These are phyloP conservation scores for Talaromyces trachyspermus DNA, from an alignment of 495 filamentous ascomycete genomes.

Conservation along the genomic window DNA sequence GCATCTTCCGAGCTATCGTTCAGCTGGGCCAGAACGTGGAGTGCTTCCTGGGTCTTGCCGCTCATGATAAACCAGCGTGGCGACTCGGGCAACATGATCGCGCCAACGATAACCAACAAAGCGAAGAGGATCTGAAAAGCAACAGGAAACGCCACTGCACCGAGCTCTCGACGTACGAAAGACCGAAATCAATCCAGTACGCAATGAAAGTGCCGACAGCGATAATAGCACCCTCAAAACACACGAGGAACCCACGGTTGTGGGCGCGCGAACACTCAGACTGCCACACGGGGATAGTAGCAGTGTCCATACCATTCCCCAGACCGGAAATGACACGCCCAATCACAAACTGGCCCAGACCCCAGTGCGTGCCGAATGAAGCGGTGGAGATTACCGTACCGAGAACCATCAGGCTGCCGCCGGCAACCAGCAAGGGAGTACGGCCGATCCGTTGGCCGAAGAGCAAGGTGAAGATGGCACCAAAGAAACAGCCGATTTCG, in stretches of 20 bases:
- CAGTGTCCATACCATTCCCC: slow-evolving; percentile 36
- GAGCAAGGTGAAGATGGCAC: slow-evolving; percentile 39
- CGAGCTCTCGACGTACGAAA: slow-evolving; percentile 30
- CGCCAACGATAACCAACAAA: slow-evolving; percentile 19
- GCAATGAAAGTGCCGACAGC: slow-evolving; percentile 25
- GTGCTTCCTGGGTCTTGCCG: slow-evolving; percentile 37
- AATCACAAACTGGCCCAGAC: slow-evolving; percentile 35
- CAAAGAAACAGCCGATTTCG: slow-evolving; percentile 49
- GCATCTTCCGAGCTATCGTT: slow-evolving; percentile 28
- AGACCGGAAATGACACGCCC: slow-evolving; percentile 32
- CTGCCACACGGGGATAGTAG: slow-evolving; percentile 41
- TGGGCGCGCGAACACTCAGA: slow-evolving; percentile 32
- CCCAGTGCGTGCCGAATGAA: slow-evolving; percentile 24
- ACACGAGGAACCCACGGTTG: slow-evolving; percentile 26
- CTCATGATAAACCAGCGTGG: slow-evolving; percentile 46
- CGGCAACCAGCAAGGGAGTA: slow-evolving; percentile 40
- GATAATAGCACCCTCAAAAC: slow-evolving; percentile 26
- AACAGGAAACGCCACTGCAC: slow-evolving; percentile 42
- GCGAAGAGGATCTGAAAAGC: slow-evolving; percentile 39
- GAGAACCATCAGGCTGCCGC: slow-evolving; percentile 41
- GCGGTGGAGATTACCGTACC: slow-evolving; percentile 44
- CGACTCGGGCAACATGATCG: slow-evolving; percentile 27
- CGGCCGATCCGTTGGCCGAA: slow-evolving; percentile 43
- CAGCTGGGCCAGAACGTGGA: slow-evolving; percentile 31
- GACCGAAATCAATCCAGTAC: slow-evolving; percentile 39